Conservation (phyloP, 2,329 filamentous ascomycete species). For the Cladosporium sphaerospermum region DNA sequence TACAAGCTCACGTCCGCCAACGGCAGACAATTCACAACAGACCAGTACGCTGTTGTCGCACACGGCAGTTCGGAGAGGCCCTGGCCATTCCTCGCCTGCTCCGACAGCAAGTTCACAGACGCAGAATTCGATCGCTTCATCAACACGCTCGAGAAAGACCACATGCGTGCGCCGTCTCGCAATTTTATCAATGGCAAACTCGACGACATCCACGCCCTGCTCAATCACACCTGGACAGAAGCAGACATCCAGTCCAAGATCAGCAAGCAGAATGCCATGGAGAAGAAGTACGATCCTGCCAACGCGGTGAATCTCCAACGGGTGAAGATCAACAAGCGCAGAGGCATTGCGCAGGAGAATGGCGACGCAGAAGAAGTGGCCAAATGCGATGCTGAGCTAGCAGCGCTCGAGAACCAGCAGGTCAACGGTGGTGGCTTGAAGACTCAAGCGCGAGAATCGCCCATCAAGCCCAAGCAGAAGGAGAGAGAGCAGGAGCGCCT, state of each 20-base stretch:
- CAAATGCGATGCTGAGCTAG: slow-evolving; percentile 44
- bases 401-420: slow-evolving; percentile 52
- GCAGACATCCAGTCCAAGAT: slow-evolving; percentile 76
- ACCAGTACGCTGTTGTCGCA: slow-evolving; percentile 74
- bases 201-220: slow-evolving; percentile 70
- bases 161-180: slow-evolving; percentile 67
- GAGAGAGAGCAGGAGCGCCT: slow-evolving; percentile 72
- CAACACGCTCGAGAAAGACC: slow-evolving; percentile 65
- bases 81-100: slow-evolving; percentile 87
- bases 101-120: slow-evolving; percentile 73
- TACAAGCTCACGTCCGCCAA: slow-evolving; percentile 69
- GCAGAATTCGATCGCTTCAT: slow-evolving; percentile 77
- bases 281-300: slow-evolving; percentile 43
- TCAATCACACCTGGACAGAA: slow-evolving; percentile 76
- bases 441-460: slow-evolving; percentile 34
- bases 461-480: slow-evolving; percentile 37
- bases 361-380: slow-evolving; percentile 56
- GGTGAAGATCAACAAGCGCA: slow-evolving; percentile 57
- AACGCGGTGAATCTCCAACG: slow-evolving; percentile 63
- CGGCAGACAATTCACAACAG: slow-evolving; percentile 72
- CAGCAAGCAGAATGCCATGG: slow-evolving; percentile 61
- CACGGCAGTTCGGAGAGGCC: slow-evolving; percentile 78
- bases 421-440: slow-evolving; percentile 46
- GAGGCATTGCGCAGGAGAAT: slow-evolving; percentile 59
- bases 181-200: slow-evolving; percentile 64